These are phyloP conservation scores for Psilocybe tampanensis DNA, from an alignment of 768 basidiomycete genomes.

Conservation along the genomic window DNA sequence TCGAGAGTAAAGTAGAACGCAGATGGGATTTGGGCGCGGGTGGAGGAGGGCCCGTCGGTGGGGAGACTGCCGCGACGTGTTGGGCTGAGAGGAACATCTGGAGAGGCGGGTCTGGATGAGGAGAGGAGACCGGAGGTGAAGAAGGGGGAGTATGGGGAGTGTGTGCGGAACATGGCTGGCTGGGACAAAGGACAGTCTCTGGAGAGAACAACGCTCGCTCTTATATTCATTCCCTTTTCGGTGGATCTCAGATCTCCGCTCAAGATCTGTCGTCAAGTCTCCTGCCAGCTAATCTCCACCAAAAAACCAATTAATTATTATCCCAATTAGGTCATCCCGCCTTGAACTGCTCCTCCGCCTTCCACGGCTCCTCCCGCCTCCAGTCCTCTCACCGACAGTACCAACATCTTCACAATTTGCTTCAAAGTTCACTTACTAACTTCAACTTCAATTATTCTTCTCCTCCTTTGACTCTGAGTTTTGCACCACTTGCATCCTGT, in stretches of 20 bases:
- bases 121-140: slow-evolving; percentile 65
- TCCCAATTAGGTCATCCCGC: not conserved
- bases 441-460: too few species aligned
- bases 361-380: slow-evolving; percentile 1
- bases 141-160: slow-evolving; percentile 61
- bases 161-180: slow-evolving; percentile 36
- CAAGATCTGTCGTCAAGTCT: slow-evolving; percentile 7
- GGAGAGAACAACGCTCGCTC: not conserved
- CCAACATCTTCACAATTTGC: not conserved
- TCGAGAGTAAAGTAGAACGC: slow-evolving; percentile 52
- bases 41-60: slow-evolving; percentile 22
- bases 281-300: slow-evolving; percentile 13
- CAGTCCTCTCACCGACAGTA: not conserved
- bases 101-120: slow-evolving; percentile 16
- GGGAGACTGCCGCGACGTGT: slow-evolving; percentile 39
- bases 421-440: too few species aligned
- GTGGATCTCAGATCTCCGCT: slow-evolving; percentile 8
- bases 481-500: too few species aligned
- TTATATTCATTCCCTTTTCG: not conserved
- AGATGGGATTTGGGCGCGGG: slow-evolving; percentile 29
- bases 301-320: not conserved
- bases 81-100: slow-evolving; percentile 22
- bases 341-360: not conserved
- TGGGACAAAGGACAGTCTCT: slow-evolving; percentile 9
- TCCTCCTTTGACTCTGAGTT: too few species aligned